Evolutionary conservation across 2,329 filamentous ascomycete species (phyloP).

Genomic region (Neocatenulostroma microsporum): DNA sequence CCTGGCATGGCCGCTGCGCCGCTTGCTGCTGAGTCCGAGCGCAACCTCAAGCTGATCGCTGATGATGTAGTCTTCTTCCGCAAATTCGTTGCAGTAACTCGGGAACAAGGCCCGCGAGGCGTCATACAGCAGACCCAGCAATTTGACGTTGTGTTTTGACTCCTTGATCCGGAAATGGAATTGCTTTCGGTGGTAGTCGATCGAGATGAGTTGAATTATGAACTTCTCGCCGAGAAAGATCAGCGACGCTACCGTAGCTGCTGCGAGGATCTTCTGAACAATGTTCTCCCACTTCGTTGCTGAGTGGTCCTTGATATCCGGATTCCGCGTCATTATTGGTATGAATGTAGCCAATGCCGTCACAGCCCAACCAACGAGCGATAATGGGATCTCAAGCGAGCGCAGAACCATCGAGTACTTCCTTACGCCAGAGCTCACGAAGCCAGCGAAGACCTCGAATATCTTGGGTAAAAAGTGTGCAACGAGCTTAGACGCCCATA

Average conservation of each 20-base stretch:
- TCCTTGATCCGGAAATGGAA: conserved; percentile 77
- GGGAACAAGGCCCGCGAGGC: conserved; percentile 84
- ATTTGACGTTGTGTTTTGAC: conserved; percentile 76
- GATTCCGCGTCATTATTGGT: conserved; percentile 38
- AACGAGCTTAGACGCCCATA: conserved; percentile 56
- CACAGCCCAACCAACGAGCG: conserved; percentile 53
- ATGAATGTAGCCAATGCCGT: conserved; percentile 54
- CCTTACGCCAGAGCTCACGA: conserved; percentile 56
- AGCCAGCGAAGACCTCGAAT: conserved; percentile 54
- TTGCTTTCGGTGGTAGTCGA: conserved; percentile 77
- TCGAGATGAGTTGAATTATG: conserved; percentile 73
- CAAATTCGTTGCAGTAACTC: conserved; percentile 83
- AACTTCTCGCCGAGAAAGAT: conserved; percentile 70
- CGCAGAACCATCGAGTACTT: conserved; percentile 55
- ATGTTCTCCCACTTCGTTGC: conserved; percentile 43
- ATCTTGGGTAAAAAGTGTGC: conserved; percentile 51
- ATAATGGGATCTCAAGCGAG: conserved; percentile 53
- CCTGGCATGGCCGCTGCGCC: conserved; percentile 39
- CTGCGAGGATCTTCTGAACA: conserved; percentile 58
- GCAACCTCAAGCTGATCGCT: conserved; percentile 62
- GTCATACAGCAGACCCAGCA: conserved; percentile 81
- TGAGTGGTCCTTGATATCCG: conserved; percentile 13
- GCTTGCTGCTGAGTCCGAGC: conserved; percentile 49
- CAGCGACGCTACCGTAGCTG: conserved; percentile 59
- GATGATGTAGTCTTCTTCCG: conserved; percentile 86